These are phyloP conservation scores for Citrus glauca DNA, from an alignment of 345 rosid species.

Conservation along the genomic window DNA sequence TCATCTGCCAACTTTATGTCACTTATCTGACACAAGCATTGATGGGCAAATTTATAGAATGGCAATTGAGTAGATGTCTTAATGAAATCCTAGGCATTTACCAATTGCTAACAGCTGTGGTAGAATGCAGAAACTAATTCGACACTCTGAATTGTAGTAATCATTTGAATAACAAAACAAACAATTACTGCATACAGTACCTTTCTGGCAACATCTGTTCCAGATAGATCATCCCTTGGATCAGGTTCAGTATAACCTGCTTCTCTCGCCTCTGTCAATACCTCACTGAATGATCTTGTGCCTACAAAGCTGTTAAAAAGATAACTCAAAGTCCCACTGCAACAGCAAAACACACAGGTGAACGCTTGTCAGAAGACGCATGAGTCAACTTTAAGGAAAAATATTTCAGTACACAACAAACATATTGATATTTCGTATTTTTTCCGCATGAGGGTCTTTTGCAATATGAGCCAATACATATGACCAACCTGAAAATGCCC, in stretches of 20 bases:
- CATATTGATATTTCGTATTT: not conserved
- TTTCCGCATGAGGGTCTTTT: not conserved
- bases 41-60: not conserved
- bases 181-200: conserved; percentile 23
- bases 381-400: not conserved
- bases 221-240: conserved; percentile 98
- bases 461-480: not conserved
- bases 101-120: no score
- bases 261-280: conserved; percentile 76
- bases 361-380: conserved; percentile 15
- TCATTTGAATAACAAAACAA: not conserved
- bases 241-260: conserved; percentile 98
- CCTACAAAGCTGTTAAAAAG: conserved; percentile 84
- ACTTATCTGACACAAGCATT: not conserved
- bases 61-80: not conserved
- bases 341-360: conserved; percentile 12
- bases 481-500: conserved; percentile 82
- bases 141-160: no score
- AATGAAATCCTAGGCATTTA: not conserved
- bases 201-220: conserved; percentile 98
- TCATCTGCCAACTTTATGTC: not conserved
- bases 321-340: conserved; percentile 96
- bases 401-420: not conserved
- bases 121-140: no score
- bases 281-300: conserved; percentile 63